Percentiles rank a stretch among this genome's conserved stretches.
phyloP scores from a whole-genome alignment of 2,329 filamentous ascomycete species.

The Juglanconis juglandina region DNA sequence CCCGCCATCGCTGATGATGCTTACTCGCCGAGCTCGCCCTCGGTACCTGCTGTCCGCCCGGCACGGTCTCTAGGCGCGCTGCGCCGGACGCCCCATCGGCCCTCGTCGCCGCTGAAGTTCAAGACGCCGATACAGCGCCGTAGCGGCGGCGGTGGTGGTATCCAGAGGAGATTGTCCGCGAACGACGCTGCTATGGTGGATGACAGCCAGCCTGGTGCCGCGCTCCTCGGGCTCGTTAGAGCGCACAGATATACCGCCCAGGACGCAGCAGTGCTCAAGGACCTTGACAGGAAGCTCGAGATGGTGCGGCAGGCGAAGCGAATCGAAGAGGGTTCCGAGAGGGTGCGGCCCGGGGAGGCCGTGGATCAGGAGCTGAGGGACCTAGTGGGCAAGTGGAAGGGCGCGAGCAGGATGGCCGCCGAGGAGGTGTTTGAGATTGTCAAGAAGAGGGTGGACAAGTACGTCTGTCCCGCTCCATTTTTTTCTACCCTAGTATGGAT shows the following conservation, averaged over 20 bases:
- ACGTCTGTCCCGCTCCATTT: neutral
- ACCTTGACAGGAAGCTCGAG: conserved; percentile 29
- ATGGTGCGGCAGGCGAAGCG: conserved; percentile 45
- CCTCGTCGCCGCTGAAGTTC: neutral
- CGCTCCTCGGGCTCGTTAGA: conserved; percentile 15
- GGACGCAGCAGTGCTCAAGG: conserved; percentile 14
- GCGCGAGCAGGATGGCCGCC: conserved; percentile 58
- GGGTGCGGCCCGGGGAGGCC: conserved; percentile 12
- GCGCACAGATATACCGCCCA: conserved; percentile 1
- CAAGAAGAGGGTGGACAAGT: conserved; percentile 18
- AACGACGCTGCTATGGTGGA: neutral
- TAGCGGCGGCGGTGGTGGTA: neutral
- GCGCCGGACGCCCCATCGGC: neutral
- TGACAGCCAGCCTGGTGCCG: conserved; percentile 9
- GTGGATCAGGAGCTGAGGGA: conserved; percentile 52
- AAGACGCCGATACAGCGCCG: neutral
- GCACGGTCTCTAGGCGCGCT: neutral
- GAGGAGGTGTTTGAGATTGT: conserved; percentile 37
- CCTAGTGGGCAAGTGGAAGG: conserved; percentile 59
- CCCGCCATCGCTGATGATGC: neutral
- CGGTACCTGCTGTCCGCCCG: neutral
- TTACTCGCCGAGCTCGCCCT: conserved; percentile 12
- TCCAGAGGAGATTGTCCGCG: neutral
- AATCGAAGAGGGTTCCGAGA: conserved; percentile 37
- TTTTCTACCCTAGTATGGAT: no score